A percentile compares a stretch with the other conserved stretches of the same genome.
Conservation (phyloP, 805 yeast species). For the Tetrapisispora pingtungensis region DNA sequence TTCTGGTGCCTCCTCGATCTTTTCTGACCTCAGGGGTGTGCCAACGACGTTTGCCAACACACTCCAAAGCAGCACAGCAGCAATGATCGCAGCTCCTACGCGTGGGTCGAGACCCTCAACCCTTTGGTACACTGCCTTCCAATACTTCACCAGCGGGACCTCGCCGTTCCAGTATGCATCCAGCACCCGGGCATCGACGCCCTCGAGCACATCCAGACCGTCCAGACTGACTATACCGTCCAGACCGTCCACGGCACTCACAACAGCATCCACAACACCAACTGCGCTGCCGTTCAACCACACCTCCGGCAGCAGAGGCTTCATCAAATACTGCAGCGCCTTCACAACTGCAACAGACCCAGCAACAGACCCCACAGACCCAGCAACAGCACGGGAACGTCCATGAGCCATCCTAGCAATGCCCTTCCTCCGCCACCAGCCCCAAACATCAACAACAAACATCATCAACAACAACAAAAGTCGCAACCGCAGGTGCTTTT, state of each 20-base stretch:
- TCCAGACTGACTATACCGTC: neutral
- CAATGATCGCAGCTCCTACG: neutral
- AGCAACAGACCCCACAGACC: neutral
- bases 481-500: no score
- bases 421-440: neutral
- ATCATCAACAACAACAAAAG: no score
- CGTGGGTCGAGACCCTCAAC: neutral
- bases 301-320: neutral
- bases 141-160: neutral
- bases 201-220: neutral
- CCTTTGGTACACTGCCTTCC: neutral
- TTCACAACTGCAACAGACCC: neutral
- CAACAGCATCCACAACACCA: neutral
- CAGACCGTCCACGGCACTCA: neutral
- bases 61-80: neutral
- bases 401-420: neutral
- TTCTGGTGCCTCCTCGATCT: no score
- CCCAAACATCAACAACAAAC: no score
- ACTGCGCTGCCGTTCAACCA: neutral
- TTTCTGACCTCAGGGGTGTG: no score
- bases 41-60: neutral
- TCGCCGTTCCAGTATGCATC: neutral
- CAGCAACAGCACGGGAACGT: neutral
- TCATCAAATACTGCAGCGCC: neutral
- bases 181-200: neutral